These are phyloP conservation scores for Fusarium secorum DNA, from an alignment of 2,329 filamentous ascomycete species.

Conservation along the genomic window DNA sequence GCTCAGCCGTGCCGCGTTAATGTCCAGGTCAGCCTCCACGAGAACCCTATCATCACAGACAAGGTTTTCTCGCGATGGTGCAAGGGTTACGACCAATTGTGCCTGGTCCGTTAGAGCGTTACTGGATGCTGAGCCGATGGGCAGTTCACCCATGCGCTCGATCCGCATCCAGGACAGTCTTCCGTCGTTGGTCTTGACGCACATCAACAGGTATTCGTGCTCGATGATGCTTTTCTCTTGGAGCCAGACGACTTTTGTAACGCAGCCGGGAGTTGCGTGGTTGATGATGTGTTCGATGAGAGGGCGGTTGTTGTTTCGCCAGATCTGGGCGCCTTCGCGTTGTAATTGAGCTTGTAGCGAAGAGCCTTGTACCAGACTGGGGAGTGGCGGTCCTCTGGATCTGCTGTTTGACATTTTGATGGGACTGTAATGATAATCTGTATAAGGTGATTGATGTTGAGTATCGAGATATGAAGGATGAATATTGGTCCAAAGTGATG, in stretches of 20 bases:
- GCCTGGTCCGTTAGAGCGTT: not conserved
- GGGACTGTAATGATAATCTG: rapidly evolving
- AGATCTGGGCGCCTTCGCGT: not conserved
- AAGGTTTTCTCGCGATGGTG: not conserved
- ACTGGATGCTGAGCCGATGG: not conserved
- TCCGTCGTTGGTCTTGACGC: not conserved
- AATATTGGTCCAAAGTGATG: rapidly evolving
- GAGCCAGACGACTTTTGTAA: not conserved
- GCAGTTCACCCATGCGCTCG: not conserved
- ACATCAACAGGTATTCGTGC: not conserved
- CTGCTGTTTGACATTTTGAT: not conserved
- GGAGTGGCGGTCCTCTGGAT: not conserved
- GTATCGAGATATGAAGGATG: rapidly evolving
- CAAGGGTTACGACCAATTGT: not conserved
- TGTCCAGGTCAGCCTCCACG: not conserved
- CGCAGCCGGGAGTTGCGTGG: not conserved
- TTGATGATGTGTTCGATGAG: not conserved
- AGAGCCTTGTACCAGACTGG: not conserved
- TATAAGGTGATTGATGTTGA: rapidly evolving
- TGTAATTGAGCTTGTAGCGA: not conserved
- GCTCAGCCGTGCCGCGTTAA: not conserved
- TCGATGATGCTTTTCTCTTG: not conserved
- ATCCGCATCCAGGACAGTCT: not conserved
- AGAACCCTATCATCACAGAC: not conserved
- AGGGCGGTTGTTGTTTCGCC: not conserved